Evolutionary conservation across 2,329 filamentous ascomycete species (phyloP).

Genomic region (Xylariaceae sp.): DNA sequence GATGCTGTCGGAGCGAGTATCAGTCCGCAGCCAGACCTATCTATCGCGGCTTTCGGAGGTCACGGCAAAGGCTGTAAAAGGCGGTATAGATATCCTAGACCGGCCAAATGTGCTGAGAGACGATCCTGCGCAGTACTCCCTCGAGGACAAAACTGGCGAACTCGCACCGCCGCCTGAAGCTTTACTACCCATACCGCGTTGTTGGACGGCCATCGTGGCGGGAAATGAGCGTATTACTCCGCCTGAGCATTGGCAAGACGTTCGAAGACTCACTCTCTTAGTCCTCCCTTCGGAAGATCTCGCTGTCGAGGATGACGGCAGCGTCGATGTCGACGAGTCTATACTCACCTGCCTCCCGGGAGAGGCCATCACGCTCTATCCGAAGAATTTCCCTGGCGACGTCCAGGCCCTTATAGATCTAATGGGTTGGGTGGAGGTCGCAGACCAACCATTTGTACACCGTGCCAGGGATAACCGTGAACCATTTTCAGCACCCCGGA

Average conservation of each 20-base stretch:
- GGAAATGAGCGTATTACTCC: constrained; percentile 72
- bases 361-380: constrained; percentile 73
- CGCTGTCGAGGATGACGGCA: neutral
- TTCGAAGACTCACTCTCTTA: constrained; percentile 66
- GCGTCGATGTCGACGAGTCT: neutral
- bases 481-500: constrained; percentile 9
- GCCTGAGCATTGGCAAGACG: constrained; percentile 81
- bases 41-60: constrained; percentile 17
- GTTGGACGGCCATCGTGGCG: constrained; percentile 49
- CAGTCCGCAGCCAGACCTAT: constrained; percentile 7
- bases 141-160: constrained; percentile 15
- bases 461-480: constrained; percentile 6
- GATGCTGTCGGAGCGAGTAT: constrained; percentile 12
- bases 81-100: constrained; percentile 24
- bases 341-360: constrained; percentile 47
- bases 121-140: constrained; percentile 25
- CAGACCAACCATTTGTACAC: constrained; percentile 56
- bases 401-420: constrained; percentile 70
- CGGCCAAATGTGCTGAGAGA: constrained; percentile 30
- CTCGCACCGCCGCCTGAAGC: constrained; percentile 16
- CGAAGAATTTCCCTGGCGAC: constrained; percentile 78
- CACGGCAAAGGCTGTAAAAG: constrained; percentile 9
- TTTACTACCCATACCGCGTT: constrained; percentile 49
- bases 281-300: constrained; percentile 20
- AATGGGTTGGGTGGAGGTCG: constrained; percentile 70